Conservation (phyloP, 441 rosid genomes). For the Eugenia klotzschiana region DNA sequence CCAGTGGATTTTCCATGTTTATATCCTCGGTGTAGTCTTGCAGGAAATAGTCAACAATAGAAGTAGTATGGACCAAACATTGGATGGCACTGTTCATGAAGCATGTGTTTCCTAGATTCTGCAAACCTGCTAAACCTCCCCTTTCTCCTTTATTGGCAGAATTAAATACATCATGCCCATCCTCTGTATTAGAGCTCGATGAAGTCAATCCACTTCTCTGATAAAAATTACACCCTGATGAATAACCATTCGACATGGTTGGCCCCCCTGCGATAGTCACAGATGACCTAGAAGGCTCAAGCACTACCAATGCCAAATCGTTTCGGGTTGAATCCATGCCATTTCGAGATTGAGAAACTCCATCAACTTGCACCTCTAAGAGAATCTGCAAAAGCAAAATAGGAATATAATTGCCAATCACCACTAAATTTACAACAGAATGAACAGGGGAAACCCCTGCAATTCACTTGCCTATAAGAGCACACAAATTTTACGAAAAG, state of each 20-base stretch:
- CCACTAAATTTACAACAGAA: background rate
- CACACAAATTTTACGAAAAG: background rate
- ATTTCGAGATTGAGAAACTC: slow-evolving; percentile 18
- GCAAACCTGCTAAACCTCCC: slow-evolving; percentile 54
- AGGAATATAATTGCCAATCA: background rate
- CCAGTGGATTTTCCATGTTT: slow-evolving; percentile 45
- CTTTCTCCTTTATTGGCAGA: slow-evolving; percentile 30
- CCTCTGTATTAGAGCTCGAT: slow-evolving; percentile 17
- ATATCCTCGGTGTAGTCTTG: slow-evolving; percentile 41
- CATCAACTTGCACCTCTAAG: slow-evolving; percentile 34
- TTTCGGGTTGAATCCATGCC: slow-evolving; percentile 34
- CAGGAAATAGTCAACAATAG: slow-evolving; percentile 43
- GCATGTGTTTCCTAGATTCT: slow-evolving; percentile 60
- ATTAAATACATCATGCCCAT: slow-evolving; percentile 17
- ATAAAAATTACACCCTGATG: slow-evolving; percentile 21
- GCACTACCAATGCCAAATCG: slow-evolving; percentile 48
- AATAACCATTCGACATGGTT: slow-evolving; percentile 35
- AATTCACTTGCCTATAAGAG: background rate
- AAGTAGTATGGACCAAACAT: slow-evolving; percentile 55
- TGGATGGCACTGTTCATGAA: slow-evolving; percentile 62
- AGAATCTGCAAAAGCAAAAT: slow-evolving; percentile 26
- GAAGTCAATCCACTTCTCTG: slow-evolving; percentile 26
- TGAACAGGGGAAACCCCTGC: background rate
- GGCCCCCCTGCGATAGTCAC: slow-evolving; percentile 38
- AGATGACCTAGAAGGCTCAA: slow-evolving; percentile 52